These are phyloP conservation scores for Lactarius deliciosus DNA, from an alignment of 768 basidiomycete genomes.

Conservation along the genomic window DNA sequence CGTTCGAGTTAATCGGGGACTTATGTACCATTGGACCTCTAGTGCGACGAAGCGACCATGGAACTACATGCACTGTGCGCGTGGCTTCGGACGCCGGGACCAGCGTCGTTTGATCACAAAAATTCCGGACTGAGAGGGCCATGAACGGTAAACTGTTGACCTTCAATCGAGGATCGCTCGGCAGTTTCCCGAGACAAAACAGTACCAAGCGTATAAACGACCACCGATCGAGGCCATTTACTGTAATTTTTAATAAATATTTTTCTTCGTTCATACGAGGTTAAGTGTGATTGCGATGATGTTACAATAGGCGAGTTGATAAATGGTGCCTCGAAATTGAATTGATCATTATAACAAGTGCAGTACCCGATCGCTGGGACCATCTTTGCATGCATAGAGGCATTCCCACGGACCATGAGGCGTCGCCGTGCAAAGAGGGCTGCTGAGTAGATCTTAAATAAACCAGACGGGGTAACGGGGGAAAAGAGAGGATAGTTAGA, in stretches of 20 bases:
- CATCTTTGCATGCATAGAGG: not conserved
- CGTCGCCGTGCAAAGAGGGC: too few species aligned
- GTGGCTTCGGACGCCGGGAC: not conserved
- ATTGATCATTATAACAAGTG: not conserved
- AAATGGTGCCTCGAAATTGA: not conserved
- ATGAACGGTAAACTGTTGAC: not conserved
- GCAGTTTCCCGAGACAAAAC: not conserved
- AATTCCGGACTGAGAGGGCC: not conserved
- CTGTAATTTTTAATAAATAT: not conserved
- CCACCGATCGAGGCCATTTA: not conserved
- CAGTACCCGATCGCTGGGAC: not conserved
- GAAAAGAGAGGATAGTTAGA: not conserved
- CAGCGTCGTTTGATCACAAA: not conserved
- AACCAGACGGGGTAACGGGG: not conserved
- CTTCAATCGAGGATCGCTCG: not conserved
- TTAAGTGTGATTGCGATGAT: too few species aligned
- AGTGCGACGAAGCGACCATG: not conserved
- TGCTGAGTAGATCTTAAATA: too few species aligned
- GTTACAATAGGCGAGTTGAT: not conserved
- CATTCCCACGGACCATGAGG: not conserved
- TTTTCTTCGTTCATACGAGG: too few species aligned
- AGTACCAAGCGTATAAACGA: too few species aligned
- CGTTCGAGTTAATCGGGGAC: not conserved
- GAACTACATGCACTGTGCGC: not conserved
- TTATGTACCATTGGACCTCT: constrained; percentile 2